Base-by-base conservation (phyloP, 2,329 filamentous ascomycete species). In the Aphanocladium album region DNA sequence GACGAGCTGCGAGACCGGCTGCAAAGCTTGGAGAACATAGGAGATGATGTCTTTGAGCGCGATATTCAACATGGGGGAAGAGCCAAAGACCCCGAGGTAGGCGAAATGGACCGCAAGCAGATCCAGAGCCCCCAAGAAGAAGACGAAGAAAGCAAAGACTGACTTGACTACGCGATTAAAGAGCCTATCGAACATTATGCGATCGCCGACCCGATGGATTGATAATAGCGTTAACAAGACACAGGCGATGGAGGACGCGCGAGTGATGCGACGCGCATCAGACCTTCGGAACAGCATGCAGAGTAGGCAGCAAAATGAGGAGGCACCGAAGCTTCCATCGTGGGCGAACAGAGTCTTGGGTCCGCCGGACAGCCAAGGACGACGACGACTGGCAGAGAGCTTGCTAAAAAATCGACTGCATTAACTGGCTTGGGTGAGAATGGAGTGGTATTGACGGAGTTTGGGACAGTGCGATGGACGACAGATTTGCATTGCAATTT, bases 221-320 rank as follows among this genome's bases (percentile, higher is more conserved):
- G 49, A 54, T 33, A 49, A 33, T 41, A 60, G 21, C 14, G 23
- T 41, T 60, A 60, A 60, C 50, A 54, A 54, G 52, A 54, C 54
- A 7, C 65, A 61, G 46, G 69, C 63, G 6, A 63, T 37, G 14
- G 70, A 73, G 33, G 73, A 75, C 47, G 62, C 71, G 43, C 67
- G 68, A 52, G 70, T 73, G 17, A 71, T 76, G 69, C 67, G 67
- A 45, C 70, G 71, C 59, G 69, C 71, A 33, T 71, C 69, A 21
- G 67, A 70, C 51, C 69, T 71, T 59, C 68, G 60, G 62, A 65
- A 64, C 33, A 69, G 72, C 17, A 71, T 76, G 68, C 67, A 65
- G 45, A 68, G 70, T 60, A 68, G 71, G 27, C 70, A 69, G 19
- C 11, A 8, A 47, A 14, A 3, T 57, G 19, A 43, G 9, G 21